phyloP scores from a whole-genome alignment of 163 green algal genomes.

The Prototheca wickerhamii region DNA sequence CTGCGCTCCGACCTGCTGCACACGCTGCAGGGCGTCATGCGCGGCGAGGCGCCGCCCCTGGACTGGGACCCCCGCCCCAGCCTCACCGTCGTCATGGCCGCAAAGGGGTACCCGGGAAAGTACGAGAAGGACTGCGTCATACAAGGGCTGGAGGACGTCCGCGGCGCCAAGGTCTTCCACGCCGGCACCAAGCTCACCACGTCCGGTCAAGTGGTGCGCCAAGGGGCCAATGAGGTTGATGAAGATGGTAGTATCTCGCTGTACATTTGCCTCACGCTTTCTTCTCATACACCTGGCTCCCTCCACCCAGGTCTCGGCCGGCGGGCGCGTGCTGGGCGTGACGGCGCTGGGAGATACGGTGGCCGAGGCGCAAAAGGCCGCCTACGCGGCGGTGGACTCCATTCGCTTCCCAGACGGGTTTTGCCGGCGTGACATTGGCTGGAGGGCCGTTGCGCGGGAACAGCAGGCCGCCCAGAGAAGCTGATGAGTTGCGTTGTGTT shows the following conservation, averaged over 20 bases:
- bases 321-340: constrained; percentile 86
- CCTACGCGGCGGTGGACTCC: constrained; percentile 82
- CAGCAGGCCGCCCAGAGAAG: constrained; percentile 2
- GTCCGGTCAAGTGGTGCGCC: not conserved
- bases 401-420: constrained; percentile 85
- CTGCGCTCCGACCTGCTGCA: constrained; percentile 77
- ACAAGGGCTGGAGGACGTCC: constrained; percentile 49
- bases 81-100: constrained; percentile 91
- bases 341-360: constrained; percentile 71
- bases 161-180: constrained; percentile 55
- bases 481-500: too few relatives aligned
- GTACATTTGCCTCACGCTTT: not conserved
- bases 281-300: not conserved
- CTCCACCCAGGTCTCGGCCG: constrained; percentile 40
- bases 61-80: constrained; percentile 20
- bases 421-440: constrained; percentile 90
- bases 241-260: not conserved
- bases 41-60: constrained; percentile 24
- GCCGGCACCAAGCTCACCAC: constrained; percentile 60
- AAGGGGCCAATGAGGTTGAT: too few relatives aligned
- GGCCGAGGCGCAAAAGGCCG: constrained; percentile 65
- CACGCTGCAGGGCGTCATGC: constrained; percentile 46
- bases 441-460: constrained; percentile 63
- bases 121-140: constrained; percentile 86
- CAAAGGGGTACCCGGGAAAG: constrained; percentile 86